A percentile compares a stretch with the other conserved stretches of the same genome.
Evolutionary conservation across 2,329 filamentous ascomycete genomes (phyloP).

Genomic region (Emericellopsis atlantica): DNA sequence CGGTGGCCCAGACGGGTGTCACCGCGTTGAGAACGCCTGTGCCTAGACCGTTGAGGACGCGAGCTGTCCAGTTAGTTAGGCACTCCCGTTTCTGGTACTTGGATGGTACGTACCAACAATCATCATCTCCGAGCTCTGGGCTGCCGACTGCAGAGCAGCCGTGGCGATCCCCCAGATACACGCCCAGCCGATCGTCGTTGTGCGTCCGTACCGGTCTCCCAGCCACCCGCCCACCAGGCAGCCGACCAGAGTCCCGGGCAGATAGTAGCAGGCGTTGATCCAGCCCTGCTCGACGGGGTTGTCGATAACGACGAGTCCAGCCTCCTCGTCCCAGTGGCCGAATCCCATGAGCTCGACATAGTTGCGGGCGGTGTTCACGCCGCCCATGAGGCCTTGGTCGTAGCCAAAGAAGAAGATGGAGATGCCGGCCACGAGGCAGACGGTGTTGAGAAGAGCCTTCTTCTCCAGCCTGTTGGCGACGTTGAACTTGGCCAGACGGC

Average conservation of each 20-base stretch:
- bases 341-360: slow-evolving; percentile 55
- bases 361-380: slow-evolving; percentile 52
- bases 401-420: slow-evolving; percentile 59
- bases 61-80: slow-evolving; percentile 5
- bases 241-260: slow-evolving; percentile 44
- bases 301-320: slow-evolving; percentile 41
- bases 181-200: slow-evolving; percentile 49
- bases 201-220: slow-evolving; percentile 49
- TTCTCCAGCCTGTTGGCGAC: slow-evolving; percentile 43
- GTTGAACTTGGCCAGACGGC: slow-evolving; percentile 57
- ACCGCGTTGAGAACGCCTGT: slow-evolving; percentile 61
- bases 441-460: slow-evolving; percentile 39
- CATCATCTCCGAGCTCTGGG: slow-evolving; percentile 53
- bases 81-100: no score
- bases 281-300: slow-evolving; percentile 24
- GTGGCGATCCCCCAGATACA: slow-evolving; percentile 46
- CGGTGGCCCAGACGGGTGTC: slow-evolving; percentile 59
- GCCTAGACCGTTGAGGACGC: slow-evolving; percentile 43
- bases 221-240: slow-evolving; percentile 50
- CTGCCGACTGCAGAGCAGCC: slow-evolving; percentile 51
- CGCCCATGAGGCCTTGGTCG: slow-evolving; percentile 46
- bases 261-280: slow-evolving; percentile 28
- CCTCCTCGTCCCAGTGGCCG: slow-evolving; percentile 40
- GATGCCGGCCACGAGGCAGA: slow-evolving; percentile 50
- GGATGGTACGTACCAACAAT: slow-evolving; percentile 38